Base-by-base conservation (phyloP, 2,329 filamentous ascomycete genomes). In the Colletotrichum kahawae region DNA sequence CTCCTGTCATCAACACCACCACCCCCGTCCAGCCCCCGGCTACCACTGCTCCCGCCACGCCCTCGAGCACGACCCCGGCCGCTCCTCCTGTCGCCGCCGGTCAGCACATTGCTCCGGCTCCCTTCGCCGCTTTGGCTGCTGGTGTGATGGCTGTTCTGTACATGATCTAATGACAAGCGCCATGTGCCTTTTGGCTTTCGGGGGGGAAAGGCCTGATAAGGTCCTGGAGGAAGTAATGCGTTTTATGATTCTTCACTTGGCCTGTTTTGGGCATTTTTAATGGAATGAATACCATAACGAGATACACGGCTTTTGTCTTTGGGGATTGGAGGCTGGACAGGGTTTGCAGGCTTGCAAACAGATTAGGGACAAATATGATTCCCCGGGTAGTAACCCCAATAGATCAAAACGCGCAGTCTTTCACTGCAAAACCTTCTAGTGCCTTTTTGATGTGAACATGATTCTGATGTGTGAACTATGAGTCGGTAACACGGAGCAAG, bases 121-220 rank as follows among this genome's bases (percentile, higher is more conserved):
- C 84, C 1, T 74, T 83, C 43, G 79, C 80, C 12, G 84, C 83
- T 18, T 78, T 86, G 16, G 78, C 81, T 54, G 56, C 84, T 27
- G 83, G 82, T 24, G 62, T 84, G 59, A 69, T 83, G 31, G 82
- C 81, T 16, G 82, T 82, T 10, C 78, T 83, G 51, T 78, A 82
- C 64, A 81, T 81, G 76, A 77, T 86, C 79, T 87, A 82, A 83
- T 76, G 5, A 38, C 51, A 67, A 67, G 31, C 9, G 62, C 36
- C 62, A 63, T 48, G 36, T n/a, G 27, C 34, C 62, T 31, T 14
- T 51, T 51, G 36, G 38, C 33, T 34, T 13, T 33, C 12, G 13
- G 56, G 56, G 13, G 21, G 29, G 14, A 59, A 34, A 34, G 63
- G 64, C 57, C 64, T 75, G 24, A 67, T 75, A 33, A 29, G 64